Conservation (phyloP, 345 rosid genomes). For the Murraya koenigii region DNA sequence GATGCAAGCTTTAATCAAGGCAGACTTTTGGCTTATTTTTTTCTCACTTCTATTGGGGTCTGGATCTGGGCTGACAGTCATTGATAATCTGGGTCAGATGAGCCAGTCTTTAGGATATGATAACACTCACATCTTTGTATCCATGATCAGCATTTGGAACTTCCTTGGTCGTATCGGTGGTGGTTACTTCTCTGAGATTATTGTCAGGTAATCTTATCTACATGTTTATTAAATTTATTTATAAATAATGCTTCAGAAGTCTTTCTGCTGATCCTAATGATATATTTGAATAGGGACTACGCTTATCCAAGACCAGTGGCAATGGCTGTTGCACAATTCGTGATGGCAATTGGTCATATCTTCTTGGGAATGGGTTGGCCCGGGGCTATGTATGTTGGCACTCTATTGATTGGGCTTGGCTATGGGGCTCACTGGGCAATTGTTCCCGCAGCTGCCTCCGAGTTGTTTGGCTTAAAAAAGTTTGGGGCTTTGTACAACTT, state of each 20-base stretch:
- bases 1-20: slow-evolving; percentile 82
- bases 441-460: slow-evolving; percentile 95
- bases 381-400: slow-evolving; percentile 84
- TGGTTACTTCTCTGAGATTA: slow-evolving; percentile 90
- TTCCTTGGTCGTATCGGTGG: slow-evolving; percentile 96
- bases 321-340: slow-evolving; percentile 74
- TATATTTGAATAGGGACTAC: slow-evolving; percentile 48
- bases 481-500: slow-evolving; percentile 94
- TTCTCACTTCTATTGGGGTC: slow-evolving; percentile 83
- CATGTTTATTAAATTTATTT: background rate
- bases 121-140: slow-evolving; percentile 82
- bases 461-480: slow-evolving; percentile 92
- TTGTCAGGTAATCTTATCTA: slow-evolving; percentile 55
- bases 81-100: slow-evolving; percentile 98
- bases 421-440: slow-evolving; percentile 99
- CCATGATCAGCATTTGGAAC: slow-evolving; percentile 98
- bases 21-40: slow-evolving; percentile 94
- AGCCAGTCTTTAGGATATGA: slow-evolving; percentile 86
- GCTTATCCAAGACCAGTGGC: slow-evolving; percentile 92
- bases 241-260: background rate
- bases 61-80: slow-evolving; percentile 94
- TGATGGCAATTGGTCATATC: slow-evolving; percentile 89
- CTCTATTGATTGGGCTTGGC: slow-evolving; percentile 85
- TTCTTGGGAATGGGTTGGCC: slow-evolving; percentile 96
- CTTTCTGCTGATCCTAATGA: slow-evolving; percentile 10